phyloP scores from a whole-genome alignment of 257 asterid genomes.

The Vinca minor region DNA sequence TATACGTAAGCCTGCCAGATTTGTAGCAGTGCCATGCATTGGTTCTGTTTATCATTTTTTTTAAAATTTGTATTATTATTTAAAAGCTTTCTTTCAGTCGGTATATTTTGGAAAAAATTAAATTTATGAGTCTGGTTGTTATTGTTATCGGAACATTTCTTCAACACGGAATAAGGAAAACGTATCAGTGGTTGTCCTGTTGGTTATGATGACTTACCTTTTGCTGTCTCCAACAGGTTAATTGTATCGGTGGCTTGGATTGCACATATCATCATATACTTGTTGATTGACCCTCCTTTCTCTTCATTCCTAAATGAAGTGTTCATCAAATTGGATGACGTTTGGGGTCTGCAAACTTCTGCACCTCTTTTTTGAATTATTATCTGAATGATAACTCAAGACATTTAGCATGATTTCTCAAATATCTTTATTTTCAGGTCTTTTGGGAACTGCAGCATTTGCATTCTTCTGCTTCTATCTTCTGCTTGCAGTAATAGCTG shows the following conservation, averaged over 20 bases:
- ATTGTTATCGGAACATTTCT: too few species aligned
- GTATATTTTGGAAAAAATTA: too few species aligned
- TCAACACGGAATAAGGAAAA: too few species aligned
- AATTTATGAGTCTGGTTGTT: too few species aligned
- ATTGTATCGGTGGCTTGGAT: slow-evolving; percentile 93
- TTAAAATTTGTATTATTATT: too few species aligned
- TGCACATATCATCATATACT: slow-evolving; percentile 82
- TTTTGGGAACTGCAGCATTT: slow-evolving; percentile 92
- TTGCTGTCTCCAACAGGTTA: slow-evolving; percentile 47
- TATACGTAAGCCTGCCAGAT: too few species aligned
- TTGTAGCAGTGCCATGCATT: too few species aligned
- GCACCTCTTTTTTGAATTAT: slow-evolving; percentile 7
- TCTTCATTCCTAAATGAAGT: slow-evolving; percentile 84
- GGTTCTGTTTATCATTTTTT: too few species aligned
- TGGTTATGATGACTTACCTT: too few species aligned
- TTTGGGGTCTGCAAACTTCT: slow-evolving; percentile 59
- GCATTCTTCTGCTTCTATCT: slow-evolving; percentile 99
- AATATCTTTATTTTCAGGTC: slow-evolving; percentile 52
- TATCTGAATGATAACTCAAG: slow-evolving; percentile 11
- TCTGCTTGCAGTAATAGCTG: slow-evolving; percentile 91
- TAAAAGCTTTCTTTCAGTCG: too few species aligned
- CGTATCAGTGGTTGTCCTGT: too few species aligned
- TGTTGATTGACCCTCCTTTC: slow-evolving; percentile 85
- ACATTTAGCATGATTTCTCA: background rate
- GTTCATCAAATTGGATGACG: slow-evolving; percentile 79